Evolutionary conservation across 257 asterid species (phyloP), one percentile per base, ranked within the genome.

Genomic region (Scutellaria galericulata): DNA sequence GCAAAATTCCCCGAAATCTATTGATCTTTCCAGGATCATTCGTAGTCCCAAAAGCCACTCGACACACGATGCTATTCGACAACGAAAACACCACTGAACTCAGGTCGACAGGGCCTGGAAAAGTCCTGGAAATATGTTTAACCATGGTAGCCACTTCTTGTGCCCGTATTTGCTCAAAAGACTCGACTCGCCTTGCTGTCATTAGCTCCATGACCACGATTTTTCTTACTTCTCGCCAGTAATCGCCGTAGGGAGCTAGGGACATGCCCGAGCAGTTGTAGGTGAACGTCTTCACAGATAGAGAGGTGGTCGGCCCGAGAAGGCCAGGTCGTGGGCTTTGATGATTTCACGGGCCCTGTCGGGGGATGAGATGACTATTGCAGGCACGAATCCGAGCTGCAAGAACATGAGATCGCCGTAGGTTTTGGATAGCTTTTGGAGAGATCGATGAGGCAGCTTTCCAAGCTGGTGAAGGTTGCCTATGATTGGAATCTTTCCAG

Each of bases 401-500:
- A 84, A 14, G 75, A 60, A 50, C 86, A 84, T 75, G 69, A 84
- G 81, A 44, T 65, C 82, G 44, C 88, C 88, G 47, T 76, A 44
- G 13, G 12, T 72, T 47, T 56, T 18, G 18, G 88, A 59, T 44
- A 83, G 46, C 63, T 57, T 45, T 14, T 61, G 64, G 1, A 84
- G 81, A 0, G 88, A 75, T 6, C 78, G 77, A 39, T 83, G 88
- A 3, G 85, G 88, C 10, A 68, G 51, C 4, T 64, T 61, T n/a
- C 88, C 82, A 6, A 78, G 65, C 31, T 76, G 88, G 50, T 81
- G 88, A 39, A 81, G 82, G 52, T 84, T 84, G 35, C 88, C 88
- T 3, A 84, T 75, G 74, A 84, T 62, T 6, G 86, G 88, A 60
- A 84, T 81, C 62, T 51, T 73, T 66, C 11, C 8, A 0, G 84